A percentile compares a stretch with the other conserved stretches of the same genome.
phyloP scores from a whole-genome alignment of 2,329 filamentous ascomycete genomes.

The Beauveria caledonica region DNA sequence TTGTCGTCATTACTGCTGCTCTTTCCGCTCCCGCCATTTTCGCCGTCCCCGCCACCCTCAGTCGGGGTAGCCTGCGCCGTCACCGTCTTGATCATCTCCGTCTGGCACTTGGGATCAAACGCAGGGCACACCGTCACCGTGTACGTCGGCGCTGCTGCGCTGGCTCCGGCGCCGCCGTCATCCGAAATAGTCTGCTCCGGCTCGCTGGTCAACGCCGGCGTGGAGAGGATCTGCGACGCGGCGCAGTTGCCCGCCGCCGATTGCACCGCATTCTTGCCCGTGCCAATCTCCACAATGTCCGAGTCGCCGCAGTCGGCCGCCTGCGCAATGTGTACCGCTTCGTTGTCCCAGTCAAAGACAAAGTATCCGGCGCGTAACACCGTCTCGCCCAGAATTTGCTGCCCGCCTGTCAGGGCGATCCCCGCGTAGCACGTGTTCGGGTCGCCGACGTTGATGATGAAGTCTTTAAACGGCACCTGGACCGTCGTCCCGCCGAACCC shows the following conservation, averaged over 20 bases:
- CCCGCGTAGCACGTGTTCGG: conserved; percentile 34
- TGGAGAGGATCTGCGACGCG: conserved; percentile 19
- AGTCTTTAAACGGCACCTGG: conserved; percentile 37
- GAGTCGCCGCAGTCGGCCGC: conserved; percentile 31
- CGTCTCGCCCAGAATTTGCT: conserved; percentile 36
- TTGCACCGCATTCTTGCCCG: conserved; percentile 25
- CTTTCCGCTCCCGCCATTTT: conserved; percentile 10
- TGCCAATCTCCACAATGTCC: conserved; percentile 29
- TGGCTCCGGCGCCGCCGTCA: background rate
- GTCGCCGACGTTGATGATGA: conserved; percentile 37
- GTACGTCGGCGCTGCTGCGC: conserved; percentile 20
- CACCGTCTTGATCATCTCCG: conserved; percentile 20
- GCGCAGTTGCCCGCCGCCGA: conserved; percentile 28
- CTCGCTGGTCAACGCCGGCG: background rate
- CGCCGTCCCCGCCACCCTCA: conserved; percentile 11
- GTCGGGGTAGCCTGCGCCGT: conserved; percentile 13
- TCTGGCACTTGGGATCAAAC: conserved; percentile 18
- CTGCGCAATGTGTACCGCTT: conserved; percentile 32
- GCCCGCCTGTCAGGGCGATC: conserved; percentile 29
- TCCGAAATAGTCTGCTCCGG: background rate
- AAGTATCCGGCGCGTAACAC: conserved; percentile 37
- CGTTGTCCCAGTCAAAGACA: conserved; percentile 38
- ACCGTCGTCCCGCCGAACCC: conserved; percentile 35
- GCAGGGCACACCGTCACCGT: conserved; percentile 21
- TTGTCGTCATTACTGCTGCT: background rate